Percentiles rank a stretch among this genome's conserved stretches.
These are phyloP conservation scores for Echeveria elegans DNA, from an alignment of 164 flowering plant species.

Conservation along the genomic window DNA sequence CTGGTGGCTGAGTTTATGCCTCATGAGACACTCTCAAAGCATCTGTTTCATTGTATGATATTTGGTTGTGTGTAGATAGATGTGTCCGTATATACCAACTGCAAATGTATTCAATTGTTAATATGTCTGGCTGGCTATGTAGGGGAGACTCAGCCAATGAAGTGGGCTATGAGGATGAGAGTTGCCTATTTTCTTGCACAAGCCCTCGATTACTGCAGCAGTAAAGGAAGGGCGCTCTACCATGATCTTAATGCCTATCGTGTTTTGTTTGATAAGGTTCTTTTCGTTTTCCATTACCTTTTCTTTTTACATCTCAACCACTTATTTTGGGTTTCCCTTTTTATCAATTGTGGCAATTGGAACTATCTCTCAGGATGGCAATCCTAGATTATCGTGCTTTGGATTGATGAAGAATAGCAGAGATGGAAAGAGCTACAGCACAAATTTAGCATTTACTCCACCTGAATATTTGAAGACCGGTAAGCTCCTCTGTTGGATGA, in stretches of 20 bases:
- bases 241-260: slow-evolving; percentile 95
- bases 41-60: slow-evolving; percentile 9
- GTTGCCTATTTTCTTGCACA: slow-evolving; percentile 78
- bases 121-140: slow-evolving; percentile 11
- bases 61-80: background rate
- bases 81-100: background rate
- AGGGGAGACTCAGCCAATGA: slow-evolving; percentile 95
- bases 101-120: background rate
- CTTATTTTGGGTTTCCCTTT: background rate
- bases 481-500: slow-evolving; percentile 2
- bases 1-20: slow-evolving; percentile 32
- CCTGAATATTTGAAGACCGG: slow-evolving; percentile 65
- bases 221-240: slow-evolving; percentile 76
- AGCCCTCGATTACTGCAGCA: slow-evolving; percentile 82
- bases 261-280: slow-evolving; percentile 55
- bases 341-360: background rate
- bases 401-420: slow-evolving; percentile 68
- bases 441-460: slow-evolving; percentile 70
- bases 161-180: slow-evolving; percentile 96
- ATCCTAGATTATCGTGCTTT: slow-evolving; percentile 64
- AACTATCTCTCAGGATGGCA: slow-evolving; percentile 34
- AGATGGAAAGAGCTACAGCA: slow-evolving; percentile 69
- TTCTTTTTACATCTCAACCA: background rate
- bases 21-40: slow-evolving; percentile 10
- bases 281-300: background rate